phyloP scores from a whole-genome alignment of 2,329 filamentous ascomycete species.

The Clonostachys solani region DNA sequence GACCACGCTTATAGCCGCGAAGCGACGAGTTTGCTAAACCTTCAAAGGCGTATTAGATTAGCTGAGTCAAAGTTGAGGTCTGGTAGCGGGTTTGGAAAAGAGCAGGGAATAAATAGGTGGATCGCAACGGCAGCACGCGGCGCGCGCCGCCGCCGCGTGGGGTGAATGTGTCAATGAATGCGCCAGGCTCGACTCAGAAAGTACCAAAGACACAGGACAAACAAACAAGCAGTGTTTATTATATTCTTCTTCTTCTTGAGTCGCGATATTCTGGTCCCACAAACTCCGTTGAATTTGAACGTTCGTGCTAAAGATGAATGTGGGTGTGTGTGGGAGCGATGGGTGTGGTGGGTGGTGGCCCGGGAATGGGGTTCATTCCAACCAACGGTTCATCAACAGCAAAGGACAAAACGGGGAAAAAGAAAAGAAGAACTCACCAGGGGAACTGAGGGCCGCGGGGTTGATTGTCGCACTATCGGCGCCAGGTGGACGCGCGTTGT shows the following conservation, averaged over 20 bases:
- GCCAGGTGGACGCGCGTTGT: conserved; percentile 53
- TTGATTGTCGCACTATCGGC: conserved; percentile 88
- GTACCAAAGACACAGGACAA: too few relatives aligned
- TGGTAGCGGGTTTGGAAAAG: too few relatives aligned
- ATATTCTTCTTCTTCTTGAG: too few relatives aligned
- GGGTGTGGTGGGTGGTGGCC: background rate
- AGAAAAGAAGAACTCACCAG: conserved; percentile 52
- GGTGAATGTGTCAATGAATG: too few relatives aligned
- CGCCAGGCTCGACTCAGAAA: too few relatives aligned
- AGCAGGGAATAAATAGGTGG: too few relatives aligned
- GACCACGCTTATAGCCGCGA: conserved; percentile 75
- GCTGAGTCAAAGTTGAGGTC: too few relatives aligned
- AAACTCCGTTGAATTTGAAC: conserved; percentile 4
- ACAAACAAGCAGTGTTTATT: too few relatives aligned
- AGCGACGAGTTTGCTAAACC: conserved; percentile 49
- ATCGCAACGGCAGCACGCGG: too few relatives aligned
- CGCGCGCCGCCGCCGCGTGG: too few relatives aligned
- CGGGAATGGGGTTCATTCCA: conserved; percentile 4
- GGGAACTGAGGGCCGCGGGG: conserved; percentile 78
- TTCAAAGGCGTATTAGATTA: conserved; percentile 12
- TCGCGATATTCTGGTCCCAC: background rate
- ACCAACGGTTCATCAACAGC: conserved; percentile 3
- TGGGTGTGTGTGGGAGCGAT: conserved; percentile 1
- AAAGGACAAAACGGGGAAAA: background rate
- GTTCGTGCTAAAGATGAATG: conserved; percentile 7